phyloP scores from a whole-genome alignment of 768 basidiomycete genomes.

The Peribolospora baueri region DNA sequence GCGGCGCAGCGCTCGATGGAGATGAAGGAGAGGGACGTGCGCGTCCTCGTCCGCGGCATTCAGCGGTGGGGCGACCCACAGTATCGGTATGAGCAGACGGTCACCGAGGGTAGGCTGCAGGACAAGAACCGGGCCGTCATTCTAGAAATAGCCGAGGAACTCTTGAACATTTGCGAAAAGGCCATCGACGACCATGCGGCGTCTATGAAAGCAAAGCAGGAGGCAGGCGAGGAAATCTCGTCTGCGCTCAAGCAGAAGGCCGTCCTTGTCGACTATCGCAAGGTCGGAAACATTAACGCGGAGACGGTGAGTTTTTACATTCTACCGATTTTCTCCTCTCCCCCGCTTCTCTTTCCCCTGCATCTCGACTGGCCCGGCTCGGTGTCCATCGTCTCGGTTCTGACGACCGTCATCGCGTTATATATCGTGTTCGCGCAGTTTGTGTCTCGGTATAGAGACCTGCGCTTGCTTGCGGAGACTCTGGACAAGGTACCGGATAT shows the following conservation, averaged over 20 bases:
- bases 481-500: too few species aligned
- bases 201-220: constrained; percentile 47
- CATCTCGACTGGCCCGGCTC: background rate
- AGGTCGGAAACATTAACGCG: constrained; percentile 83
- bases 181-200: constrained; percentile 67
- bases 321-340: background rate
- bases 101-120: constrained; percentile 63
- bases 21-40: constrained; percentile 87
- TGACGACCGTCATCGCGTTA: background rate
- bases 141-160: constrained; percentile 71
- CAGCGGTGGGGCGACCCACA: constrained; percentile 97
- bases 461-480: too few species aligned
- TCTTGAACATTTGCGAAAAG: constrained; percentile 56
- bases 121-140: constrained; percentile 89
- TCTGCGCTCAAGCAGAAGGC: constrained; percentile 94
- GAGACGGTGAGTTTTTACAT: constrained; percentile 35
- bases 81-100: constrained; percentile 77
- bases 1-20: constrained; percentile 88
- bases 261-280: constrained; percentile 69
- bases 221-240: constrained; percentile 64
- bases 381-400: background rate
- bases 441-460: too few species aligned
- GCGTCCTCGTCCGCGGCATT: constrained; percentile 77
- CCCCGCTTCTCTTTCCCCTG: background rate
- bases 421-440: too few species aligned